These are phyloP conservation scores for Medicago arabica DNA, from an alignment of 306 rosid species.

Conservation along the genomic window DNA sequence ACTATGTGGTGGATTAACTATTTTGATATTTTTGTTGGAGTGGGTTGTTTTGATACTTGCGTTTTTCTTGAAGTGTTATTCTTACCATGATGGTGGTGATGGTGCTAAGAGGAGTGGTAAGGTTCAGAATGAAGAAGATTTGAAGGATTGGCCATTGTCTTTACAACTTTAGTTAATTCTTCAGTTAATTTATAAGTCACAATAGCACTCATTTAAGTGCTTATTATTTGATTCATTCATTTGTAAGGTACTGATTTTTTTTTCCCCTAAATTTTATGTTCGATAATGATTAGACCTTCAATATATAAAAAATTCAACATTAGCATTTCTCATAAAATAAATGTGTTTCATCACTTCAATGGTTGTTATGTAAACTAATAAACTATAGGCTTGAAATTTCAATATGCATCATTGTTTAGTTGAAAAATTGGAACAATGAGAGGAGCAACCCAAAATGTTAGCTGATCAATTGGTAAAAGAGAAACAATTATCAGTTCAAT, in stretches of 20 bases:
- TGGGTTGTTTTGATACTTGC: slow-evolving; percentile 79
- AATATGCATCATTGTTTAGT: too few species aligned
- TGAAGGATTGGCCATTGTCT: slow-evolving; percentile 80
- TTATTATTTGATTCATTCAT: background rate
- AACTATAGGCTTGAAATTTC: too few species aligned
- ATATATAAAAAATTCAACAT: too few species aligned
- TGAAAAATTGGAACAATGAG: too few species aligned
- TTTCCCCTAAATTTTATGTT: too few species aligned
- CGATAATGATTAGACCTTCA: too few species aligned
- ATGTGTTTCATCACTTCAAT: too few species aligned
- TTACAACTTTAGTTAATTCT: slow-evolving; percentile 51
- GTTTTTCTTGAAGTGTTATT: slow-evolving; percentile 70
- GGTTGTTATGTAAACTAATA: too few species aligned
- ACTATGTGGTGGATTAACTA: slow-evolving; percentile 64
- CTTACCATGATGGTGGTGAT: slow-evolving; percentile 49
- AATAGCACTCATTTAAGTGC: background rate
- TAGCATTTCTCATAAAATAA: too few species aligned
- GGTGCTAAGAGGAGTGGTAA: slow-evolving; percentile 55
- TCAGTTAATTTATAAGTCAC: background rate
- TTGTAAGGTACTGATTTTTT: background rate
- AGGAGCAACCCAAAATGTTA: too few species aligned
- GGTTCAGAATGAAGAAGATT: slow-evolving; percentile 66
- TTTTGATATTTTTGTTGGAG: slow-evolving; percentile 72
- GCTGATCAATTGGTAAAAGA: too few species aligned
- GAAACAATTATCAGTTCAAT: too few species aligned